These are phyloP conservation scores for Annona squamosa DNA, from an alignment of 164 flowering plant genomes.

Conservation along the genomic window DNA sequence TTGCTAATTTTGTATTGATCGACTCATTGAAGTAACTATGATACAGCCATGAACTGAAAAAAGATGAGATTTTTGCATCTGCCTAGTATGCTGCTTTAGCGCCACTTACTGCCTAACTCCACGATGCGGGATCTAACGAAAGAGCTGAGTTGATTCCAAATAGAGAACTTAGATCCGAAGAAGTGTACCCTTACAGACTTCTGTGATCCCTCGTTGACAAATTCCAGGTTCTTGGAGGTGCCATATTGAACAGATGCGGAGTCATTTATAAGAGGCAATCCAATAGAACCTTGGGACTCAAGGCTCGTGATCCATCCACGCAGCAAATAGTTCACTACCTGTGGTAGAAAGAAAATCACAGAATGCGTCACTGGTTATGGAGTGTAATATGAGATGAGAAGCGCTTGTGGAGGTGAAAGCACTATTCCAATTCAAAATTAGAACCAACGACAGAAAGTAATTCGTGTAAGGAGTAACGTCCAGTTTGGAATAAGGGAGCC, in stretches of 20 bases:
- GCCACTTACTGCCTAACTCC: slow-evolving; percentile 14
- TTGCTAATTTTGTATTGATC: background rate
- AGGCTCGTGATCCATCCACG: slow-evolving; percentile 87
- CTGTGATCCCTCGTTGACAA: slow-evolving; percentile 51
- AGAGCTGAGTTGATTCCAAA: slow-evolving; percentile 46
- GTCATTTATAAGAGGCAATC: slow-evolving; percentile 65
- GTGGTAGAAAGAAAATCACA: slow-evolving; percentile 11
- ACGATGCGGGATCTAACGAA: slow-evolving; percentile 29
- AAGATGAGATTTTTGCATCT: background rate
- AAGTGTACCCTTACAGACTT: slow-evolving; percentile 55
- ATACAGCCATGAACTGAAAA: background rate
- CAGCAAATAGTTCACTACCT: slow-evolving; percentile 82
- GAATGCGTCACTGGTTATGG: background rate
- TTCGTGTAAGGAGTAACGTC: background rate
- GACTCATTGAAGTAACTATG: background rate
- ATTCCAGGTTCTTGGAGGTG: slow-evolving; percentile 50
- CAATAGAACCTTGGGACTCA: slow-evolving; percentile 51
- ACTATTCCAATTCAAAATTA: background rate
- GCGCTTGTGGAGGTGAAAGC: background rate
- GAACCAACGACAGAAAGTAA: background rate
- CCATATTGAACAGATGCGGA: slow-evolving; percentile 21
- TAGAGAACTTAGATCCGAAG: slow-evolving; percentile 43
- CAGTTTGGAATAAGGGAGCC: background rate
- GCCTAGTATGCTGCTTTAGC: background rate
- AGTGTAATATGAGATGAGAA: background rate